Conservation (phyloP, 2,329 filamentous ascomycete species). For the Shiraia sp. region DNA sequence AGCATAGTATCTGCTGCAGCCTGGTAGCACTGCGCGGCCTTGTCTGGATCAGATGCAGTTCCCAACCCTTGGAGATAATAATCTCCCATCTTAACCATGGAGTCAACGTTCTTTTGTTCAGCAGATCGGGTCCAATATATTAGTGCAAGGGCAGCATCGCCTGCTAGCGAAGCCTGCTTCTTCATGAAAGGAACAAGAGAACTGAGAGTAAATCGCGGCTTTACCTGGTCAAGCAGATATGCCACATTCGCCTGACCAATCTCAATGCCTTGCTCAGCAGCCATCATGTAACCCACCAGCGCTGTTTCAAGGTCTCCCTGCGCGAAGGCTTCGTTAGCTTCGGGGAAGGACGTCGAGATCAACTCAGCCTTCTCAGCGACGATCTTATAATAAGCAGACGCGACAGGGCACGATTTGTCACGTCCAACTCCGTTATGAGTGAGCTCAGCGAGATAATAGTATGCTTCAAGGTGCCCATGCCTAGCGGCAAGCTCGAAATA, state of each 20-base stretch:
- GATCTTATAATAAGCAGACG: constrained; percentile 84
- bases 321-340: constrained; percentile 82
- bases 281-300: constrained; percentile 80
- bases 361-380: constrained; percentile 88
- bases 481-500: constrained; percentile 87
- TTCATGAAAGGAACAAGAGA: constrained; percentile 56
- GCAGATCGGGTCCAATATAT: constrained; percentile 96
- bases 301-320: constrained; percentile 78
- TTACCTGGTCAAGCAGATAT: constrained; percentile 74
- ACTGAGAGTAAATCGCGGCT: constrained; percentile 54
- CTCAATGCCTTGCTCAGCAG: constrained; percentile 91
- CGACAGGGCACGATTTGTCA: constrained; percentile 76
- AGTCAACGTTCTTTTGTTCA: constrained; percentile 89
- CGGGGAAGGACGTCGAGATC: constrained; percentile 77
- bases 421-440: constrained; percentile 78
- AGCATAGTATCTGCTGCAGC: constrained; percentile 89
- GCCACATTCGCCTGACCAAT: constrained; percentile 88
- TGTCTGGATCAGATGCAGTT: constrained; percentile 69
- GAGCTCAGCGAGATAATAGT: constrained; percentile 91
- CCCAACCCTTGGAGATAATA: constrained; percentile 90
- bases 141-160: constrained; percentile 70
- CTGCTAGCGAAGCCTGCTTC: constrained; percentile 53
- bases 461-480: constrained; percentile 83
- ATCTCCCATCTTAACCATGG: constrained; percentile 96
- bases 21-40: constrained; percentile 90